phyloP scores from a whole-genome alignment of 2,329 filamentous ascomycete genomes.

The Chalara sp. region DNA sequence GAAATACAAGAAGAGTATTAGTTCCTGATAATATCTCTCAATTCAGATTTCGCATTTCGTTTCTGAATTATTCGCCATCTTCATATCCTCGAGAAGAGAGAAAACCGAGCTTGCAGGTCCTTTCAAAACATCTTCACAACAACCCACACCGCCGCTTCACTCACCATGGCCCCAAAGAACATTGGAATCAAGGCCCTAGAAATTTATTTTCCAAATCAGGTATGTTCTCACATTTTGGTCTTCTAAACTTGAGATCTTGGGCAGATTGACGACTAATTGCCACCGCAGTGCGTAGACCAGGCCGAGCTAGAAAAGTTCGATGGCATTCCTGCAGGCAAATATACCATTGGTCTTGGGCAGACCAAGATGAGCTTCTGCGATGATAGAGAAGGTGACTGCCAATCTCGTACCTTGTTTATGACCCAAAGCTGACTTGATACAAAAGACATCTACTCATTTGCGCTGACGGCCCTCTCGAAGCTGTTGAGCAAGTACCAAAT shows the following conservation, averaged over 20 bases:
- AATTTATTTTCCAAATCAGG: conserved; percentile 82
- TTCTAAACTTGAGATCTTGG: too few species aligned
- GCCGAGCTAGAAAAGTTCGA: conserved; percentile 79
- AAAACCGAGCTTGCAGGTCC: too few species aligned
- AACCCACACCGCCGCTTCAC: conserved; percentile 16
- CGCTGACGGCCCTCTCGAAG: conserved; percentile 70
- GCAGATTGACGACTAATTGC: not conserved
- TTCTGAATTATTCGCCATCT: too few species aligned
- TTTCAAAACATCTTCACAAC: not conserved
- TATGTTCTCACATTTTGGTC: conserved; percentile 35
- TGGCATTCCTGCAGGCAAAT: conserved; percentile 75
- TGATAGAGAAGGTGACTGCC: conserved; percentile 66
- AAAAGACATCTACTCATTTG: conserved; percentile 80
- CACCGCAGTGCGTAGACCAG: conserved; percentile 73
- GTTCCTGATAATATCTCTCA: too few species aligned
- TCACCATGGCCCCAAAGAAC: conserved; percentile 70
- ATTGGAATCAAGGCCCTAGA: conserved; percentile 92
- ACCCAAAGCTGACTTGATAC: not conserved
- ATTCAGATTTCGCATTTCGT: too few species aligned
- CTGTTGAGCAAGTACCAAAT: conserved; percentile 79
- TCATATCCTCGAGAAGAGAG: too few species aligned
- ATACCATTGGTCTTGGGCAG: conserved; percentile 86
- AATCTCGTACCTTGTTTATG: conserved; percentile 16
- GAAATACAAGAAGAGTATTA: too few species aligned
- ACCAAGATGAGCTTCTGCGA: conserved; percentile 92